These are phyloP conservation scores for Neofusicoccum sp. DNA, from an alignment of 2,329 filamentous ascomycete genomes.

Conservation along the genomic window DNA sequence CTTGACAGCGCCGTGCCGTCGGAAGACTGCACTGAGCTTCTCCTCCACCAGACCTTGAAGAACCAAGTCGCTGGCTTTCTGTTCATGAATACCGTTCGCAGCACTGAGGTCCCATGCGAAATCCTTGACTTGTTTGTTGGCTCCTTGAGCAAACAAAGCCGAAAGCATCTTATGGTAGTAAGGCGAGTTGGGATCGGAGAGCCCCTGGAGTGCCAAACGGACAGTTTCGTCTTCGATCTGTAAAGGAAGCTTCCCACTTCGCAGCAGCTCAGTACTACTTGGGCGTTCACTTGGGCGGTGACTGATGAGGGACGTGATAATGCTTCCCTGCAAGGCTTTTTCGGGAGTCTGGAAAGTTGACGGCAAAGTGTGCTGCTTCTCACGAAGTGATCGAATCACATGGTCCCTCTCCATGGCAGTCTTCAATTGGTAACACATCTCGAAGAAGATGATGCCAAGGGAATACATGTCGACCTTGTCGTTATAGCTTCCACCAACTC, in stretches of 20 bases:
- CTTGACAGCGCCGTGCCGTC: constrained; percentile 85
- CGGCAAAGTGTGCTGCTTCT: constrained; percentile 67
- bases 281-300: constrained; percentile 82
- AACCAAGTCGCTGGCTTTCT: constrained; percentile 57
- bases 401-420: constrained; percentile 64
- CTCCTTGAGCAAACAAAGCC: constrained; percentile 72
- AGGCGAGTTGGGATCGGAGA: constrained; percentile 79
- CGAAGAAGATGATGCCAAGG: constrained; percentile 94
- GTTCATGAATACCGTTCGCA: constrained; percentile 27
- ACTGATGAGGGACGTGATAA: constrained; percentile 75
- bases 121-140: constrained; percentile 76
- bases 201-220: constrained; percentile 73
- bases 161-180: constrained; percentile 88
- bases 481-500: constrained; percentile 74
- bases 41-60: constrained; percentile 73
- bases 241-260: constrained; percentile 81
- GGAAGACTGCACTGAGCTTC: constrained; percentile 73
- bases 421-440: constrained; percentile 74
- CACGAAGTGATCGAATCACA: constrained; percentile 67
- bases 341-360: constrained; percentile 69
- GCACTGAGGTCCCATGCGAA: constrained; percentile 48
- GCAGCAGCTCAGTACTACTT: constrained; percentile 75
- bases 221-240: constrained; percentile 93
- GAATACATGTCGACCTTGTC: constrained; percentile 99
- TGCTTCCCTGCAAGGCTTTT: constrained; percentile 66